Percentiles rank a stretch among this genome's conserved stretches.
Conservation (phyloP, 73 alveolate species). For the Paraurostyla sp. region DNA sequence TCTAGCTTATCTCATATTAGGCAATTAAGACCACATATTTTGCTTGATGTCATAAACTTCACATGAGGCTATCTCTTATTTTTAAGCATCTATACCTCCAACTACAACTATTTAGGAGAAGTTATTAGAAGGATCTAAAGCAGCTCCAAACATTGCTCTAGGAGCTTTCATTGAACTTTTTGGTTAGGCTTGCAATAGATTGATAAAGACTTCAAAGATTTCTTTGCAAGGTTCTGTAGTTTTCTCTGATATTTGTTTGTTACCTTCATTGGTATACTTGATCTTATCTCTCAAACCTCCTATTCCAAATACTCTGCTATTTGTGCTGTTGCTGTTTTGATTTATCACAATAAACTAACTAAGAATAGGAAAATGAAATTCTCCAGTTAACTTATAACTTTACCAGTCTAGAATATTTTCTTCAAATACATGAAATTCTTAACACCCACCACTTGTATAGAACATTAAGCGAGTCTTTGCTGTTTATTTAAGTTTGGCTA, state of each 20-base stretch:
- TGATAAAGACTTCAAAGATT: constrained; percentile 11
- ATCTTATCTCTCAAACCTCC: constrained; percentile 4
- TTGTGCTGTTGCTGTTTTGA: neutral
- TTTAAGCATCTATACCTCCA: constrained; percentile 22
- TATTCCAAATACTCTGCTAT: constrained; percentile 19
- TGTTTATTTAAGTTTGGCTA: neutral
- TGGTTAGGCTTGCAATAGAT: neutral
- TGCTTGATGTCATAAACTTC: constrained; percentile 33
- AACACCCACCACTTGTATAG: constrained; percentile 7
- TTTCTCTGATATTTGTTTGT: neutral
- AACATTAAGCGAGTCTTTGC: neutral
- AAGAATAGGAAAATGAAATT: constrained; percentile 4
- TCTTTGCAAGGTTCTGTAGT: neutral
- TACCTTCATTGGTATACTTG: neutral
- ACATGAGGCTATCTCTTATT: constrained; percentile 5
- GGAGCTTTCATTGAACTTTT: neutral
- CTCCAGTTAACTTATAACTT: constrained; percentile 6
- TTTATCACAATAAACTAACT: neutral
- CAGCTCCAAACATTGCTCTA: constrained; percentile 43
- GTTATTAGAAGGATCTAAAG: neutral
- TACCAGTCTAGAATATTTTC: constrained; percentile 17
- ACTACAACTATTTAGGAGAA: constrained; percentile 4
- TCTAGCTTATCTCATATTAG: neutral
- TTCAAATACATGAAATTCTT: constrained; percentile 22
- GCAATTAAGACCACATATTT: constrained; percentile 37